Evolutionary conservation across 1,139 yeast species (phyloP), one percentile per base, ranked within the genome.

Genomic region (Sugiyamaella novakii): DNA sequence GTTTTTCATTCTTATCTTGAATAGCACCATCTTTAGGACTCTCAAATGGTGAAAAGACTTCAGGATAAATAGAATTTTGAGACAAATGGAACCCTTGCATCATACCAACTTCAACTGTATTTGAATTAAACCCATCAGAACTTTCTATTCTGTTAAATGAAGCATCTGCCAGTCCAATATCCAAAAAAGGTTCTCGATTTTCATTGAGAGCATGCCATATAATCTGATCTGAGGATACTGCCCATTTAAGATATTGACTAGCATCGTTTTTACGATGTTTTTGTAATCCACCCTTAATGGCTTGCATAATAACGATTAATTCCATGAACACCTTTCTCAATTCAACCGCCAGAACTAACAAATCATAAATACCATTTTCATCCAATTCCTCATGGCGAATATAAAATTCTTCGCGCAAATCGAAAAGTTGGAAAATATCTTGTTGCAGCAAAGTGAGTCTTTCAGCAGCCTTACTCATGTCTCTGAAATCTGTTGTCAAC

Each of bases 51-150:
- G 84, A 72, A 28, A 91, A 68, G 34, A 92, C 68, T 54, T 87
- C 89, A 0, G 95, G 92, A 60, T 83, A 87, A 1, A 75, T 64
- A 0, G 87, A 78, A 22, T 76, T 69, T n/a, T 72, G 70, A 46
- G 79, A 80, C 52, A 86, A 68, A 59, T 87, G 87, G 59, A 83
- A 77, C 0, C 88, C 91, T 61, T 84, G 88, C 54, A 89, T 69
- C 70, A 78, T 76, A 22, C 77, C 78, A 62, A 91, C 77, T 12
- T 74, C 71, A 3, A 88, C 69, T 24, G 75, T 74, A 55, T 87
- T 81, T 31, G 75, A 68, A 55, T 87, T 84, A 36, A 80, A 76
- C 21, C 87, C 84, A 56, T 83, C 88, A 0, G 80, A 69, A 34
- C 84, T 73, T 44, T 78, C 79, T 4, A 81, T 63, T 53, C 96